Base-by-base conservation (phyloP, 1,284 basidiomycete species). In the Mycocalia duriaeana region DNA sequence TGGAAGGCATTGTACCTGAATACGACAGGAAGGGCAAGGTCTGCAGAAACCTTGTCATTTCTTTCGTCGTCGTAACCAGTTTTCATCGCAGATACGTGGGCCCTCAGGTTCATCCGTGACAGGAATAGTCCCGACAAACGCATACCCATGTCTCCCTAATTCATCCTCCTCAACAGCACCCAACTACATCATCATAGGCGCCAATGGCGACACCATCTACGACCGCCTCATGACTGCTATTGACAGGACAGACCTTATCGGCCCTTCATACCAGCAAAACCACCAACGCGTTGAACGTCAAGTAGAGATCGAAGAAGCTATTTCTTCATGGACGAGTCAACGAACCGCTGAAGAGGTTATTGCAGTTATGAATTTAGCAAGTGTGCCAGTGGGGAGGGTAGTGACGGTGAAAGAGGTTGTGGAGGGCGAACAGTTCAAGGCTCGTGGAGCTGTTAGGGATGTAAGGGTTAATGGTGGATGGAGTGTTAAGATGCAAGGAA, bases 1-100 rank as follows among this genome's bases (percentile, higher is more conserved):
- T 85, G 84, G 84, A 86, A 57, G 83, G 84, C 2, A 77, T 86
- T 51, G 77, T 85, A 41, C 84, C 84, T n/a, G 84, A 84, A 60
- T 85, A 82, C 50, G 81, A 84, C 56, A 79, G 84, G 47, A 85
- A 81, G 57, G 76, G 76, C 50, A 82, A 81, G 64, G 79, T 78
- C 54, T 42, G 52, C 42, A 34, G 22, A 34, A n/a, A n/a, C 26
- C 4, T 23, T 16, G 24, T 16, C 22, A 18, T 41, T 25, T 20
- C 38, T 26, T 16, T 19, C 16, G 3, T 31, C 19, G 8, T 40
- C 35, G 13, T n/a, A n/a, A 24, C 19, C 18, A 14, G 25, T 42
- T 13, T n/a, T 26, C 42, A 22, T 42, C 16, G 22, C 48, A 82
- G 77, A 73, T 79, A 51, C 79, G 84, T 35, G 79, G 82, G 11